A percentile compares a stretch with the other conserved stretches of the same genome.
These are phyloP conservation scores for Pilatotrama ljubarskyi DNA, from an alignment of 768 basidiomycete genomes.

Conservation along the genomic window DNA sequence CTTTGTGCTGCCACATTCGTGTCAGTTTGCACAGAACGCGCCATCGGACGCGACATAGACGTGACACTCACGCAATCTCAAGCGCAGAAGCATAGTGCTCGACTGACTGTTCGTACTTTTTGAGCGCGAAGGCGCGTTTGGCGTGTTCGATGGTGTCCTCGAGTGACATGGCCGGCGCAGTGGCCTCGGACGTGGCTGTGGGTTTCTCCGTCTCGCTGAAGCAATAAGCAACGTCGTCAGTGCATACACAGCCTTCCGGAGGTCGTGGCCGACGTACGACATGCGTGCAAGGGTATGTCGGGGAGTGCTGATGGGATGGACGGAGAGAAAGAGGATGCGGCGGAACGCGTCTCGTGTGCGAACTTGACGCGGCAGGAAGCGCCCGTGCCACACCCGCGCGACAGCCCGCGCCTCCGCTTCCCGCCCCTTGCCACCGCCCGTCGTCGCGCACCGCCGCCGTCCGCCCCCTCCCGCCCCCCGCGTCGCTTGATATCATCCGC, in stretches of 20 bases:
- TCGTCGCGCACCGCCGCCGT: not conserved
- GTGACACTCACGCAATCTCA: conserved; percentile 71
- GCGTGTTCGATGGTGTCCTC: conserved; percentile 73
- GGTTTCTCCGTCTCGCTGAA: conserved; percentile 11
- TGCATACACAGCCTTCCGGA: not conserved
- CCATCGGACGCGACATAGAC: conserved; percentile 18
- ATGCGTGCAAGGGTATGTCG: conserved; percentile 1
- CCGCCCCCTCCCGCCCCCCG: not conserved
- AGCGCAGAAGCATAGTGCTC: conserved; percentile 84
- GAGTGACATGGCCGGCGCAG: conserved; percentile 29
- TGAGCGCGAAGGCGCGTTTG: conserved; percentile 86
- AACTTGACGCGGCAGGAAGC: not conserved
- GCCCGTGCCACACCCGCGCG: not conserved
- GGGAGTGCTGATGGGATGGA: not conserved
- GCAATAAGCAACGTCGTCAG: not conserved
- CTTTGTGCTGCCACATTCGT: conserved; percentile 52
- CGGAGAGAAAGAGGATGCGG: conserved; percentile 5
- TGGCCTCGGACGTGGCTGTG: conserved; percentile 15
- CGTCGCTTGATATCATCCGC: not conserved
- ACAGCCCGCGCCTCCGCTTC: not conserved
- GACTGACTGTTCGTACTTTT: conserved; percentile 83
- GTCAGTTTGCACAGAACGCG: conserved; percentile 11
- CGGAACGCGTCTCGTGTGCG: conserved; percentile 17
- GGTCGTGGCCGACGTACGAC: conserved; percentile 10
- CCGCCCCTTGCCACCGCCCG: conserved; percentile 1